phyloP scores from a whole-genome alignment of 208 protist genomes.

The Trypanosoma theileri region DNA sequence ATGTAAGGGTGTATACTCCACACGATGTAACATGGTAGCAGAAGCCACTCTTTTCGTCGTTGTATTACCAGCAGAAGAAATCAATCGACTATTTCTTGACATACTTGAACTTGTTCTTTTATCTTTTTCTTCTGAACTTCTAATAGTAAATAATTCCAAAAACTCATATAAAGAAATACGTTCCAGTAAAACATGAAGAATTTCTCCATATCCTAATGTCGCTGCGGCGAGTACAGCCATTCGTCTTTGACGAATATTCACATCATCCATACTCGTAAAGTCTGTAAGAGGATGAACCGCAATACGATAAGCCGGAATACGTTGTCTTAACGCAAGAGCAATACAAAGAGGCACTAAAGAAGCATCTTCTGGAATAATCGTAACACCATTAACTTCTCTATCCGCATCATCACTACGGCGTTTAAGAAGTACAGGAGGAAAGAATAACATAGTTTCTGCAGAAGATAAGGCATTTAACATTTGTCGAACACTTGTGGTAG shows the following conservation, averaged over 20 bases:
- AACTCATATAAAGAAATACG: conserved; percentile 64
- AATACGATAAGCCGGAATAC: conserved; percentile 62
- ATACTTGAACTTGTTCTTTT: neutral
- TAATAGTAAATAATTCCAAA: conserved; percentile 55
- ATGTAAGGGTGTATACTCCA: conserved; percentile 71
- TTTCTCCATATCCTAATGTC: conserved; percentile 65
- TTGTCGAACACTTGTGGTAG: conserved; percentile 15
- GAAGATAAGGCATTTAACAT: conserved; percentile 25
- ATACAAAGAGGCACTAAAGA: conserved; percentile 61
- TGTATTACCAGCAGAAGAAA: conserved; percentile 8
- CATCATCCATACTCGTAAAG: conserved; percentile 35
- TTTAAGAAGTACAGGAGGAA: conserved; percentile 49
- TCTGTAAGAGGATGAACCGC: conserved; percentile 57
- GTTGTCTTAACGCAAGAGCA: conserved; percentile 52
- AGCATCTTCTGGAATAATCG: conserved; percentile 57
- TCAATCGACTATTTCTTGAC: conserved; percentile 3
- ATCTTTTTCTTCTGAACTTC: neutral
- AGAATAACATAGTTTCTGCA: conserved; percentile 39
- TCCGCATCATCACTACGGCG: conserved; percentile 50
- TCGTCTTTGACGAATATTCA: conserved; percentile 39
- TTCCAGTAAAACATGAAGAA: conserved; percentile 71
- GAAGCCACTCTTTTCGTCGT: no score
- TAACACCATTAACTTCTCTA: conserved; percentile 18
- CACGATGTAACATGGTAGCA: conserved; percentile 28
- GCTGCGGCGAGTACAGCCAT: conserved; percentile 60